Percentiles rank a stretch among this genome's conserved stretches.
phyloP scores from a whole-genome alignment of 352 stramenopile genomes.

The Globisporangium canariense region DNA sequence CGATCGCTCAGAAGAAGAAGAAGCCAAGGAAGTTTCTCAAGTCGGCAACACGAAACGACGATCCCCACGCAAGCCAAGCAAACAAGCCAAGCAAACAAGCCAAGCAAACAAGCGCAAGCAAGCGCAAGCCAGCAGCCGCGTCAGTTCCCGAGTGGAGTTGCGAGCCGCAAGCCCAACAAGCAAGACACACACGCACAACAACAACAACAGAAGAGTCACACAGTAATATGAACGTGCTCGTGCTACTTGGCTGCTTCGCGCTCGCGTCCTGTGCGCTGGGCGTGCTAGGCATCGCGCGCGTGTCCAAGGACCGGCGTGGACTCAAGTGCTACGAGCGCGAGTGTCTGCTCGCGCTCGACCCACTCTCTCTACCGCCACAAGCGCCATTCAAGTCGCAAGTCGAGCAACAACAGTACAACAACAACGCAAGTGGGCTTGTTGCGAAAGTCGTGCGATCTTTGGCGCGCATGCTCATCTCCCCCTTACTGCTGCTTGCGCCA shows the following conservation, averaged over 20 bases:
- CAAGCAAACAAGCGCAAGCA: not conserved
- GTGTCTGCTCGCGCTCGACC: constrained; percentile 5
- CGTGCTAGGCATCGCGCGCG: constrained; percentile 22
- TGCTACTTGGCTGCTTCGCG: constrained; percentile 17
- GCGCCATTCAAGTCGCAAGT: not conserved
- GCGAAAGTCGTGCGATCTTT: constrained; percentile 1
- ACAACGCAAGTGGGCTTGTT: not conserved
- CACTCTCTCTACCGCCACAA: constrained; percentile 3
- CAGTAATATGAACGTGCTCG: constrained; percentile 14
- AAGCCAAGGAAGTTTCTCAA: no score
- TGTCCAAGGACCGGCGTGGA: constrained; percentile 21
- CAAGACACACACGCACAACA: not conserved
- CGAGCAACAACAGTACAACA: constrained; percentile 3
- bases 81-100: not conserved
- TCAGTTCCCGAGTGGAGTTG: constrained; percentile 7
- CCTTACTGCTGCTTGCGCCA: constrained; percentile 10
- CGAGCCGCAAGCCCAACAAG: not conserved
- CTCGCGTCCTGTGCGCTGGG: constrained; percentile 19
- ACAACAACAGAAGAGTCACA: not conserved
- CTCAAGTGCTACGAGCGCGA: constrained; percentile 25
- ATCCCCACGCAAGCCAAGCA: not conserved
- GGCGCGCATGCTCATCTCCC: constrained; percentile 13
- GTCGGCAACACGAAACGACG: constrained; percentile 5
- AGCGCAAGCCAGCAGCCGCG: constrained; percentile 1
- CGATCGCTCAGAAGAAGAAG: no score